Conservation (phyloP, 352 stramenopile species). For the Phytophthora foliorum region DNA sequence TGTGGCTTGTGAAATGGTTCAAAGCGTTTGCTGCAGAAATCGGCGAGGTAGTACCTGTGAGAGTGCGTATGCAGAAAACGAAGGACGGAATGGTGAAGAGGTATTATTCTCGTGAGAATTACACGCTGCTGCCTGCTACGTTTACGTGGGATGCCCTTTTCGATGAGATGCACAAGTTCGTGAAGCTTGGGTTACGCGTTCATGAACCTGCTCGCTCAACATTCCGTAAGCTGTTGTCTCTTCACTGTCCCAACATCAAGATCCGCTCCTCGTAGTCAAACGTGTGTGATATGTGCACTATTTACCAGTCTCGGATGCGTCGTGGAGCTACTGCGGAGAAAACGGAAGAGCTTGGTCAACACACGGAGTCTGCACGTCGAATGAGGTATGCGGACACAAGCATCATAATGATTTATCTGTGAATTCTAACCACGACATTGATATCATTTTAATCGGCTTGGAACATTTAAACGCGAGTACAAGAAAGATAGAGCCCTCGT, state of each 20-base stretch:
- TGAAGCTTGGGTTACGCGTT: background rate
- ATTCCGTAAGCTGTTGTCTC: constrained; percentile 11
- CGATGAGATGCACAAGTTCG: background rate
- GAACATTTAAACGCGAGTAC: too few species aligned
- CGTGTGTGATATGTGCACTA: too few species aligned
- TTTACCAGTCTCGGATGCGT: constrained; percentile 11
- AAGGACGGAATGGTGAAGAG: too few species aligned
- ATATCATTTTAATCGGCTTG: too few species aligned
- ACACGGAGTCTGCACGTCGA: constrained; percentile 6
- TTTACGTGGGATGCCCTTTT: too few species aligned
- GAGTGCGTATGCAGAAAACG: constrained; percentile 5
- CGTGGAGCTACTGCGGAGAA: background rate
- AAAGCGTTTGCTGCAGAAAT: constrained; percentile 5
- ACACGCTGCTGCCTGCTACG: too few species aligned
- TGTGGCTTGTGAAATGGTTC: constrained; percentile 22
- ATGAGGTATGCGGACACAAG: too few species aligned
- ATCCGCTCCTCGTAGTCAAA: too few species aligned
- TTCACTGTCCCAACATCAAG: constrained; percentile 12
- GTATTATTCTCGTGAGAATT: too few species aligned
- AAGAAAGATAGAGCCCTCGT: constrained; percentile 6
- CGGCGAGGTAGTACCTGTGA: constrained; percentile 12
- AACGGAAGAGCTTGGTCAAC: constrained; percentile 7
- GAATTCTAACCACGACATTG: too few species aligned
- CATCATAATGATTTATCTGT: too few species aligned
- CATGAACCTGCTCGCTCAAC: background rate